Evolutionary conservation across 768 basidiomycete genomes (phyloP).

Genomic region (Mycena epipterygia): DNA sequence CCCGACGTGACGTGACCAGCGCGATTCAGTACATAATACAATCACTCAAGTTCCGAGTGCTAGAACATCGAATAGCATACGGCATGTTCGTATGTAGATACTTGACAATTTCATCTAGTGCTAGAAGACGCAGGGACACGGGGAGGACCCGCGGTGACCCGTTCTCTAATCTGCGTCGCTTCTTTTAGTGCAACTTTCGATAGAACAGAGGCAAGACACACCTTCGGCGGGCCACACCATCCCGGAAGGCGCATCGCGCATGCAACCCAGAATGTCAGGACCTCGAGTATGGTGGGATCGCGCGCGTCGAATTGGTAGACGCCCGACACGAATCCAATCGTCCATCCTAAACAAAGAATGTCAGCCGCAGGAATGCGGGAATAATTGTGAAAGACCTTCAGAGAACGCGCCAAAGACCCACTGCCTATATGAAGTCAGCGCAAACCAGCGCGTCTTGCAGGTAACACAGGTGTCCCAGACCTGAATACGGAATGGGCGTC

Average conservation of each 20-base stretch:
- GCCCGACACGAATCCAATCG: conserved; percentile 19
- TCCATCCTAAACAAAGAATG: conserved; percentile 8
- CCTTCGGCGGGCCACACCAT: background rate
- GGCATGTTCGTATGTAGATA: too few relatives aligned
- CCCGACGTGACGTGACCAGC: background rate
- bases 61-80: too few relatives aligned
- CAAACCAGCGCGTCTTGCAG: conserved; percentile 21
- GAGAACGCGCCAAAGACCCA: conserved; percentile 27
- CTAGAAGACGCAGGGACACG: background rate
- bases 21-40: background rate
- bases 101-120: too few relatives aligned
- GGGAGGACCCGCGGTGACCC: background rate
- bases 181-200: too few relatives aligned
- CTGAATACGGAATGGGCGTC: background rate
- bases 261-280: conserved; percentile 17
- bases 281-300: conserved; percentile 11
- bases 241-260: conserved; percentile 28
- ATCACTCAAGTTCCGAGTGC: too few relatives aligned
- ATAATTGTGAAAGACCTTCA: conserved; percentile 1
- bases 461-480: conserved; percentile 23
- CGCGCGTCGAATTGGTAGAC: conserved; percentile 11
- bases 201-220: background rate
- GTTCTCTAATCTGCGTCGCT: background rate
- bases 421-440: conserved; percentile 14
- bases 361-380: background rate